These are phyloP conservation scores for Cenchrus purpureus DNA, from an alignment of 176 grass and related monocot species.

Conservation along the genomic window DNA sequence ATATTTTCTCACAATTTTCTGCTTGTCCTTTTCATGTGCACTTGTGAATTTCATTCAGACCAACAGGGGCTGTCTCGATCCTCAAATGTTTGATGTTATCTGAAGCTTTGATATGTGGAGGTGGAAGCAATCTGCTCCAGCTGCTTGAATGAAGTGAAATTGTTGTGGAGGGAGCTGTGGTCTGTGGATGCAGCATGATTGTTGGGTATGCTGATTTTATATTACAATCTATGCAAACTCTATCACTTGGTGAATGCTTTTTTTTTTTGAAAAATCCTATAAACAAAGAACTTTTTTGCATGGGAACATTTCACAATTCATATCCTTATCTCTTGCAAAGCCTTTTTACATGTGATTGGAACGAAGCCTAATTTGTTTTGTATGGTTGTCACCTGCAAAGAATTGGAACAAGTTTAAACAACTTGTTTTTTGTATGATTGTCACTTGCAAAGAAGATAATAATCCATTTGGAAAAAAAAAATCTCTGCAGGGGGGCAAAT, in stretches of 20 bases:
- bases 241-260: background rate
- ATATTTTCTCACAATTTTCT: slow-evolving; percentile 24
- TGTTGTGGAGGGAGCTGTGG: background rate
- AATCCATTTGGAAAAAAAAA: slow-evolving; percentile 17
- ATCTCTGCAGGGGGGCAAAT: slow-evolving; percentile 14
- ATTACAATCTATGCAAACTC: background rate
- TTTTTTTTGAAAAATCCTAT: background rate
- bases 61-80: background rate
- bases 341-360: slow-evolving; percentile 28
- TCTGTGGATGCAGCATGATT: background rate
- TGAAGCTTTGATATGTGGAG: slow-evolving; percentile 4
- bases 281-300: background rate
- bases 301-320: background rate
- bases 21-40: background rate
- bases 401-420: slow-evolving; percentile 15
- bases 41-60: background rate
- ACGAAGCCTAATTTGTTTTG: slow-evolving; percentile 30
- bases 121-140: background rate
- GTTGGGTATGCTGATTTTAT: background rate
- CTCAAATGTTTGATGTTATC: no score
- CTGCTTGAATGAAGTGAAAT: background rate
- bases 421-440: slow-evolving; percentile 40
- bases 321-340: background rate
- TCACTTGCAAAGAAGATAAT: slow-evolving; percentile 27
- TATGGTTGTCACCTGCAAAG: slow-evolving; percentile 40